Conservation (phyloP, 2,329 filamentous ascomycete species). For the Emydomyces testavorans region DNA sequence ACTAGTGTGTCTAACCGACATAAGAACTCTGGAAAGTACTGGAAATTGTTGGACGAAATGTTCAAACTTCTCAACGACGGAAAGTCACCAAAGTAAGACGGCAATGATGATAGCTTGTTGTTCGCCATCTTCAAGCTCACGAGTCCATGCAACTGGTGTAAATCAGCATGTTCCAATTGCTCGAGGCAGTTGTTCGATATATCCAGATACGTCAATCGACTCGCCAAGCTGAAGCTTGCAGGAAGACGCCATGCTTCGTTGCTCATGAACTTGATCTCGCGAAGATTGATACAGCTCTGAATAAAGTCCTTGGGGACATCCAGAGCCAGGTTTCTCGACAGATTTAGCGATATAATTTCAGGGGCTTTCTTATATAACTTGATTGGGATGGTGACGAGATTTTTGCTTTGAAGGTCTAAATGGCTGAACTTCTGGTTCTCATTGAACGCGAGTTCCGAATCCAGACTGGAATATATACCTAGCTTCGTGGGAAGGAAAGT, state of each 20-base stretch:
- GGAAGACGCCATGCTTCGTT: constrained; percentile 85
- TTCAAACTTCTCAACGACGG: constrained; percentile 70
- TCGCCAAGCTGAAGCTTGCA: constrained; percentile 69
- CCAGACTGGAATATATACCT: constrained; percentile 60
- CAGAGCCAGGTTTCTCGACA: constrained; percentile 82
- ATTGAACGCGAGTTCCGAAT: constrained; percentile 65
- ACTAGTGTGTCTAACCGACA: constrained; percentile 72
- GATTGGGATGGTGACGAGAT: constrained; percentile 89
- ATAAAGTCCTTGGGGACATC: constrained; percentile 95
- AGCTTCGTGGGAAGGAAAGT: constrained; percentile 85
- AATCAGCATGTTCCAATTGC: constrained; percentile 70
- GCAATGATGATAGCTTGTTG: constrained; percentile 71
- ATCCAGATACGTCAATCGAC: constrained; percentile 74
- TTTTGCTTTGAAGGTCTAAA: constrained; percentile 79
- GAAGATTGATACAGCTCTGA: constrained; percentile 76
- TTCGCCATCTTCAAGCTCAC: constrained; percentile 89
- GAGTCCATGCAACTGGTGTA: constrained; percentile 62
- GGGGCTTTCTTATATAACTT: constrained; percentile 79
- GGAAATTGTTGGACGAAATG: constrained; percentile 84
- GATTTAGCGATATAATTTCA: constrained; percentile 88
- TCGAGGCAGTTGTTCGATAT: constrained; percentile 91
- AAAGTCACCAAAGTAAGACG: constrained; percentile 72
- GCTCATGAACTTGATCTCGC: constrained; percentile 91
- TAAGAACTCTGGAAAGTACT: constrained; percentile 72
- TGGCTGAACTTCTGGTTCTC: constrained; percentile 87